A percentile compares a stretch with the other conserved stretches of the same genome.
Conservation (phyloP, 2,329 filamentous ascomycete genomes). For the Botrytis fragariae region DNA sequence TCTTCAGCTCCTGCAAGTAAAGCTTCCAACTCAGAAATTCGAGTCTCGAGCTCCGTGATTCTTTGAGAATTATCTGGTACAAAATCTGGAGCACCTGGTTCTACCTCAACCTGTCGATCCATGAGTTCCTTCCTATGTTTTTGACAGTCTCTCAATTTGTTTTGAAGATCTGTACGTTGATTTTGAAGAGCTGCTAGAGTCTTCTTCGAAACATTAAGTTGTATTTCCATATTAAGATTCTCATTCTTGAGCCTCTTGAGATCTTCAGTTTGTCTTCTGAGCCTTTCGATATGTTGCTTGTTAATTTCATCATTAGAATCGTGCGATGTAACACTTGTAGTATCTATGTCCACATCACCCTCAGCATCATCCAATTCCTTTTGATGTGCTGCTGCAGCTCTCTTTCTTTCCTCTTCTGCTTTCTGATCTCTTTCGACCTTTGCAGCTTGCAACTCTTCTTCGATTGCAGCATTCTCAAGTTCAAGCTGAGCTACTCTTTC, state of each 20-base stretch:
- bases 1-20: neutral
- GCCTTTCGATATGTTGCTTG: conserved; percentile 1
- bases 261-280: neutral
- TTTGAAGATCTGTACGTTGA: neutral
- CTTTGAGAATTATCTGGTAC: neutral
- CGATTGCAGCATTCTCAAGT: neutral
- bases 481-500: neutral
- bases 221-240: neutral
- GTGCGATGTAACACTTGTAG: neutral
- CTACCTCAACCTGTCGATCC: fast-evolving
- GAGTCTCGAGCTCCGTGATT: neutral
- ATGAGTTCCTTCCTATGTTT: neutral
- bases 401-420: neutral
- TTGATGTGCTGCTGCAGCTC: neutral
- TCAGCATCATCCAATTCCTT: neutral
- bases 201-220: neutral
- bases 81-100: neutral
- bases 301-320: conserved; percentile 11
- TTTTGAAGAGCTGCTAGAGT: neutral
- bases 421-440: neutral
- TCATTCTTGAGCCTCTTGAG: neutral
- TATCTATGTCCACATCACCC: neutral
- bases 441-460: neutral
- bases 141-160: neutral
- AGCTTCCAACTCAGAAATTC: neutral